Evolutionary conservation across 1,284 basidiomycete genomes (phyloP), one percentile per base, ranked within the genome.

Genomic region (Calocybe gambosa): DNA sequence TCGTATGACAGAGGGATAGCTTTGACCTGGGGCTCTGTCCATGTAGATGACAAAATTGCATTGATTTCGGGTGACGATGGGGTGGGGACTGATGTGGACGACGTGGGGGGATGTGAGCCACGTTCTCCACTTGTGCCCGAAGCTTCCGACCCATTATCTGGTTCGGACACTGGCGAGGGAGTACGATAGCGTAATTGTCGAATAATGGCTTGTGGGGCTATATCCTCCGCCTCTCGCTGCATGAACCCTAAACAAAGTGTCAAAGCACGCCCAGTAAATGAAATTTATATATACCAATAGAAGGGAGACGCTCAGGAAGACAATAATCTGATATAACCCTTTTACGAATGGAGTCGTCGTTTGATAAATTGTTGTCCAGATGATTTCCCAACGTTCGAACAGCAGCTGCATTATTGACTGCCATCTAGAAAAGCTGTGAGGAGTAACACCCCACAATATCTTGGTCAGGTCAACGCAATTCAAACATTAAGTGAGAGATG

Each of bases 241-340:
- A 89, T 62, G 54, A 85, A 81, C 44, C 75, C 84, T 85, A 65
- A 42, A 58, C 56, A 57, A 49, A 49, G 23, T 39, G 51, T 55
- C 49, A 53, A 57, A 26, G 44, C 52, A 54, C 34, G 33, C 16
- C 16, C 21, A 16, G 50, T 42, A 42, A 31, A 42, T 36, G 40
- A 44, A 37, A 10, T 29, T 29, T 9, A 3, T 25, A 69, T 73
- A 46, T 55, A 82, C 85, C 73, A 46, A 64, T 75, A 13, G 77
- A 75, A 16, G 86, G 86, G 34, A 89, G 69, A n/a, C 84, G 72
- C 39, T 72, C 74, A 36, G 78, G 79, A 35, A 89, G 69, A 62
- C 81, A 84, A 45, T 75, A 75, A n/a, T 76, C 67, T 3, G 75
- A 72, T 9, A 53, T 51, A 3, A 78, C 50, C 37, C 69, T 71